Base-by-base conservation (phyloP, 2,329 filamentous ascomycete species). In the Chaetomiaceae sp. region DNA sequence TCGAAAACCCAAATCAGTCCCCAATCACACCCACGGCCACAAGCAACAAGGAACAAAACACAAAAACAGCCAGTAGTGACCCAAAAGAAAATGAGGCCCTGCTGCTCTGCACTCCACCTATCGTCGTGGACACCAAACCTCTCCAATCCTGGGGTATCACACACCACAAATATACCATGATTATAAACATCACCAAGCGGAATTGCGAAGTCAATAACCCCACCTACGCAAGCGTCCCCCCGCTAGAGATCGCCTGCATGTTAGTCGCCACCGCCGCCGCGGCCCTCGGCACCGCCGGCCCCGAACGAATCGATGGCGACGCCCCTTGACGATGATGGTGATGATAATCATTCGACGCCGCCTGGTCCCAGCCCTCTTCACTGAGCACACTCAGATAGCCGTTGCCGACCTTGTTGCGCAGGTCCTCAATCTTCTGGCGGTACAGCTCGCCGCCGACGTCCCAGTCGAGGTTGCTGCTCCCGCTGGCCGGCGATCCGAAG, bases 301-400 rank as follows among this genome's bases (percentile, higher is more conserved):
- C 63, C 3, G 67, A 54, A 43, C 65, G 66, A 11, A 72, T 59
- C 1, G 48, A 37, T 1, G 67, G 61, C 17, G 68, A 63, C 19
- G 61, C 63, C 12, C 64, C 58, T n/a, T 64, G 58, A 20, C 62
- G 59, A 40, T 68, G 73, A 20, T 67, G 58, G 10, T 66, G 58
- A 11, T 62, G 56, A 22, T 56, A 60, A 12, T n/a, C n/a, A n/a
- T n/a, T n/a, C n/a, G 65, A 62, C 37, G 65, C 65, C 6, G 68
- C n/a, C n/a, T n/a, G 57, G 51, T 80, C 74, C 78, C 79, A 83
- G 34, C 69, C 74, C 63, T 93, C 86, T 58, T 95, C 90, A 50
- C 86, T 85, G 41, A 97, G 72, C 12, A 86, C 88, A 52, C 83
- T 90, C 32, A 98, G 76, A 76, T 95, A 98, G 30, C 83, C 86